Conservation (phyloP, 805 yeast genomes). For the Lipomyces sp. region DNA sequence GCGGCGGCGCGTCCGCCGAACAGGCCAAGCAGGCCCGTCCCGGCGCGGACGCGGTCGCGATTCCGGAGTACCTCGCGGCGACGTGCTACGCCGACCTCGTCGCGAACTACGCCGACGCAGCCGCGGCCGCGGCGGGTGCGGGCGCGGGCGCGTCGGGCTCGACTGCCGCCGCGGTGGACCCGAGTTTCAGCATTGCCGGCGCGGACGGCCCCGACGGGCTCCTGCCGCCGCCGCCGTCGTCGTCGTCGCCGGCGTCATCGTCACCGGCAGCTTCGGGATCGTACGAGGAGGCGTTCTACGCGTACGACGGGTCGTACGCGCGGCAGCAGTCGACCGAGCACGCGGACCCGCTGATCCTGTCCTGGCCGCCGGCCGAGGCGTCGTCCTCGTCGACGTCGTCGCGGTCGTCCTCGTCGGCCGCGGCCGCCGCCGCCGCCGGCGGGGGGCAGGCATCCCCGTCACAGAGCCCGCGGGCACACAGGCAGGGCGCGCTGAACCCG, state of each 20-base stretch:
- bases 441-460: too few species aligned
- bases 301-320: too few species aligned
- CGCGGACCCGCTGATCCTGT: background rate
- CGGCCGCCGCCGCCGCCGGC: too few species aligned
- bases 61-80: slow-evolving; percentile 5
- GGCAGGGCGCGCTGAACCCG: too few species aligned
- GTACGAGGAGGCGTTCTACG: too few species aligned
- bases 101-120: slow-evolving; percentile 1
- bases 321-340: too few species aligned
- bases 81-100: slow-evolving; percentile 12
- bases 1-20: background rate
- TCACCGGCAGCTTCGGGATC: background rate
- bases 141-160: too few species aligned
- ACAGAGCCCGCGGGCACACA: too few species aligned
- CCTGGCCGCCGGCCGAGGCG: background rate
- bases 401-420: background rate
- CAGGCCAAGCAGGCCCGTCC: background rate
- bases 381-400: slow-evolving; percentile 2
- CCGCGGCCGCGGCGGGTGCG: background rate
- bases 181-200: too few species aligned
- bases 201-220: too few species aligned
- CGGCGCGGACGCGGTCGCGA: background rate
- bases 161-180: too few species aligned
- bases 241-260: background rate
- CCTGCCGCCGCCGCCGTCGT: slow-evolving; percentile 10